Evolutionary conservation across 495 filamentous ascomycete species (phyloP).

Genomic region (Pyrenula massariospora): DNA sequence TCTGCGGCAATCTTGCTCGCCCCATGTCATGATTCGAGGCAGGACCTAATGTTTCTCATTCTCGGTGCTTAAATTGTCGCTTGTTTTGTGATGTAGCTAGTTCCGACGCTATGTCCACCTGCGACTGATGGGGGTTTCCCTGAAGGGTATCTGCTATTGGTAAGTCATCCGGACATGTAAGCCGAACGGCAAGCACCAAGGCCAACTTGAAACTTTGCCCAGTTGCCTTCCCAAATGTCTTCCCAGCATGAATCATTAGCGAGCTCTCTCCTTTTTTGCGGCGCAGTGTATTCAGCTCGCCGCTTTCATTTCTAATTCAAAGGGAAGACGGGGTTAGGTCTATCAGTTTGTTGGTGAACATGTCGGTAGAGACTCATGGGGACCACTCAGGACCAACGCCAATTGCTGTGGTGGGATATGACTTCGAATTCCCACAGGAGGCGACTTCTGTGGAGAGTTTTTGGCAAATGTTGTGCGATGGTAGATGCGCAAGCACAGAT

Average conservation of each 20-base stretch:
- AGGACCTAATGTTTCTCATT: not conserved
- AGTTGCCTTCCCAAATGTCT: not conserved
- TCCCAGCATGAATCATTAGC: too few species aligned
- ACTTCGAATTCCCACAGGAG: constrained; percentile 44
- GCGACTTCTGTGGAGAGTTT: constrained; percentile 34
- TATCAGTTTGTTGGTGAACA: not conserved
- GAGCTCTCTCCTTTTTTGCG: not conserved
- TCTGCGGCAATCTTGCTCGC: not conserved
- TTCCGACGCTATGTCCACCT: not conserved
- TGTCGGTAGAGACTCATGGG: not conserved
- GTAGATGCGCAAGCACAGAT: constrained; percentile 29
- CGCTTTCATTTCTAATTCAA: not conserved
- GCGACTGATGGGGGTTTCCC: not conserved
- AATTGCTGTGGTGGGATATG: constrained; percentile 45
- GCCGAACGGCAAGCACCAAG: not conserved
- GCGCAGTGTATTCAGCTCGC: not conserved
- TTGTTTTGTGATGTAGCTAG: not conserved
- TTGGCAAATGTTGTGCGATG: constrained; percentile 41
- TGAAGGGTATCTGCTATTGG: not conserved
- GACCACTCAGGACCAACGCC: constrained; percentile 12
- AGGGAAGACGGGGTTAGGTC: not conserved
- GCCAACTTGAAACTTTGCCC: not conserved
- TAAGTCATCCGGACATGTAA: not conserved
- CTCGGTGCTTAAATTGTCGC: not conserved
- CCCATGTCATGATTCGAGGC: not conserved